Evolutionary conservation across 2,329 filamentous ascomycete genomes (phyloP), one percentile per base, ranked within the genome.

Genomic region (Xylariaceae sp.): DNA sequence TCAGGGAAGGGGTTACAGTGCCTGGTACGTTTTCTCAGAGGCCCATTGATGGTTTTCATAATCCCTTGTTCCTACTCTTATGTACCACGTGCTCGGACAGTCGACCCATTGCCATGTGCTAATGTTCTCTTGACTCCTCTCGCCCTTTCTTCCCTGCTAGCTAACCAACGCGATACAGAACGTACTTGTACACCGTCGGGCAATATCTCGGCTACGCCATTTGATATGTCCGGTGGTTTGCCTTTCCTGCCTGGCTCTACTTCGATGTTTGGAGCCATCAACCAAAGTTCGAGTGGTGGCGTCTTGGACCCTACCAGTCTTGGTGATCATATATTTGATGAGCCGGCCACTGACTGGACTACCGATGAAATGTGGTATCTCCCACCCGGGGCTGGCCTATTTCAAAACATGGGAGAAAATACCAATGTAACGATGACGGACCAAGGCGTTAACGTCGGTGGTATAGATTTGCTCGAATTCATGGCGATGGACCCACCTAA

Each of bases 361-460:
- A 72, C 77, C 3, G 74, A 76, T 55, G 79, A 77, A 63, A 83
- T 86, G 79, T 86, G 83, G 83, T 86, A 86, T 63, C 73, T 86
- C 1, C 83, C 83, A 0, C 75, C 83, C 0, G 83, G 83, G 0
- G 75, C 83, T 1, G 82, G 81, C 4, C 82, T 86, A 54, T 86
- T 84, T 68, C 81, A 85, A 63, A 85, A 84, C 64, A 76, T 85
- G 63, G 80, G 64, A 19, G 68, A 80, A 55, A 81, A 82, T 57
- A 76, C 76, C 32, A 76, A 76, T 6, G 81, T 86, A 9, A 81
- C 81, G 41, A 85, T 86, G 80, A 86, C 83, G 2, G 80, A 83
- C 8, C 83, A 86, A 60, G 83, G 83, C 26, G 80, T 86, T 47
- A 85, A 85, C 61, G 80, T 87, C 2, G 83, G 83, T 9, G 84